These are phyloP conservation scores for Biscutella auriculata DNA, from an alignment of 441 rosid genomes.

Conservation along the genomic window DNA sequence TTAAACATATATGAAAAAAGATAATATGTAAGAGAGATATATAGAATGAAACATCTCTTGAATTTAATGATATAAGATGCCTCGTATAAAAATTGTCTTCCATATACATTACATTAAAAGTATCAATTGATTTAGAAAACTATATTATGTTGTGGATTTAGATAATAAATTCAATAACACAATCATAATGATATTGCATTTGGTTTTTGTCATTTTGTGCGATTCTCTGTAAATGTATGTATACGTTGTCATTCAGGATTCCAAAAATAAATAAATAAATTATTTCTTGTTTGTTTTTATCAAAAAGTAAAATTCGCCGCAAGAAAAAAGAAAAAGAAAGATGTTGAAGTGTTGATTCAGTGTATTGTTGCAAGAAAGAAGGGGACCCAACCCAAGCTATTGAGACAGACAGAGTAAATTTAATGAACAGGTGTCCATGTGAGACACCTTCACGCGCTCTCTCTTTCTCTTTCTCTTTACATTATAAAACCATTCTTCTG, in stretches of 20 bases:
- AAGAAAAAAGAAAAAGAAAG: background rate
- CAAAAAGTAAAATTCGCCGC: slow-evolving; percentile 3
- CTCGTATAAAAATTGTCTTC: background rate
- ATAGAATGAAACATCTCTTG: no score
- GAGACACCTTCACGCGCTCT: slow-evolving; percentile 17
- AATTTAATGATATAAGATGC: no score
- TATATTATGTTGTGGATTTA: no score
- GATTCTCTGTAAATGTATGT: background rate
- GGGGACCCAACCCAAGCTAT: slow-evolving; percentile 24
- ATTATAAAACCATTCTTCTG: slow-evolving; percentile 13
- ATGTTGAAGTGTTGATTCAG: background rate
- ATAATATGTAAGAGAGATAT: no score
- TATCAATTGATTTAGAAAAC: no score
- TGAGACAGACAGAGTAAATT: slow-evolving; percentile 13
- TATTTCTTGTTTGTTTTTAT: background rate
- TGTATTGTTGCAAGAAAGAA: background rate
- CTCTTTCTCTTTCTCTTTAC: background rate
- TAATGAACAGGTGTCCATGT: slow-evolving; percentile 25
- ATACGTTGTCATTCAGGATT: slow-evolving; percentile 5
- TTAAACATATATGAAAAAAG: no score
- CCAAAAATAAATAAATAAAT: background rate
- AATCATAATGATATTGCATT: no score
- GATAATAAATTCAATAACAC: no score
- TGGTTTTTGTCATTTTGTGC: background rate
- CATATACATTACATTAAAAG: background rate